Conservation (phyloP, 257 asterid genomes). For the Plantago ovata region DNA sequence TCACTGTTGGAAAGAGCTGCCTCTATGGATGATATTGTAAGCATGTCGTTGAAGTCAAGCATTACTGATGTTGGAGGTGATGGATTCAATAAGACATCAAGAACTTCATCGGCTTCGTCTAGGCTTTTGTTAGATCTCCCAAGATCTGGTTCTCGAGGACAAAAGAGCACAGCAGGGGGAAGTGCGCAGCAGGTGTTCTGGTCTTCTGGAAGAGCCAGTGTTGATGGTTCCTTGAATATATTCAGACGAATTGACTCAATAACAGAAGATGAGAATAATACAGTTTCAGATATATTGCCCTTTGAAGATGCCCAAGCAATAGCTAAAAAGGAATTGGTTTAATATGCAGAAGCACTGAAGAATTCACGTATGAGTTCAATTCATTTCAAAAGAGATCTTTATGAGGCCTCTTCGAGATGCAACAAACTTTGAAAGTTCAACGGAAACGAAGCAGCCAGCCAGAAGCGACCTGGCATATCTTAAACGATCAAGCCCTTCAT, state of each 20-base stretch:
- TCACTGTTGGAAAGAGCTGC: conserved; percentile 28
- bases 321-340: conserved; percentile 49
- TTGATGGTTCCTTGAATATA: conserved; percentile 36
- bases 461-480: too few species aligned
- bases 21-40: conserved; percentile 30
- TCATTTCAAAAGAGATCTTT: conserved; percentile 43
- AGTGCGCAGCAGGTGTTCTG: conserved; percentile 28
- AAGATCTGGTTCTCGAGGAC: conserved; percentile 36
- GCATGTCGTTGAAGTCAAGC: conserved; percentile 28
- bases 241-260: conserved; percentile 34
- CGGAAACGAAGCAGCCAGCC: too few species aligned
- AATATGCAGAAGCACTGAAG: conserved; percentile 77
- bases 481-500: too few species aligned
- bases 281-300: conserved; percentile 19
- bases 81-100: conserved; percentile 25
- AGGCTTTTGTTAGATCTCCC: conserved; percentile 48
- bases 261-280: conserved; percentile 20
- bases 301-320: conserved; percentile 37
- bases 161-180: conserved; percentile 27
- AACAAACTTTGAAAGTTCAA: too few species aligned
- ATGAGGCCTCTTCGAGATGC: too few species aligned
- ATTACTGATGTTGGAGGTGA: conserved; percentile 22
- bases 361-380: conserved; percentile 38
- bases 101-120: conserved; percentile 46
- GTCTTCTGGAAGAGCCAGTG: conserved; percentile 39